These are phyloP conservation scores for Sugiyamaella neomexicana DNA, from an alignment of 1,139 yeast species.

Conservation along the genomic window DNA sequence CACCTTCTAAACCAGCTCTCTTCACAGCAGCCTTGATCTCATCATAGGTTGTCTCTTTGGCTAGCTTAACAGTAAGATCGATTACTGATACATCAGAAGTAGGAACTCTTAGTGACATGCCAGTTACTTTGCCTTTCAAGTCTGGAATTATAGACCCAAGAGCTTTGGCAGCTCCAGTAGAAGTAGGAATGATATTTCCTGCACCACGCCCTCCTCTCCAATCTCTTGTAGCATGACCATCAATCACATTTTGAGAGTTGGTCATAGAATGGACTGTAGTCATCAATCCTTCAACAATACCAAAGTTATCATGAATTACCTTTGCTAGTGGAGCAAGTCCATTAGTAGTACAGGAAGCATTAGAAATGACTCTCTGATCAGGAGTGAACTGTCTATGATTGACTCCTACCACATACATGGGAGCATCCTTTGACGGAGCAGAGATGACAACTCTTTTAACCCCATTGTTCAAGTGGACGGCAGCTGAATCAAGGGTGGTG, in stretches of 20 bases:
- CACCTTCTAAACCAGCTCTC: constrained; percentile 57
- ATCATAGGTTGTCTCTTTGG: constrained; percentile 67
- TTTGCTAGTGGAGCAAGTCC: constrained; percentile 86
- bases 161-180: constrained; percentile 92
- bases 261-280: constrained; percentile 88
- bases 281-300: constrained; percentile 83
- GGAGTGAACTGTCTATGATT: constrained; percentile 69
- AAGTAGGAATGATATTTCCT: constrained; percentile 83
- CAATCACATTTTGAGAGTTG: constrained; percentile 87
- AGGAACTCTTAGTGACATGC: constrained; percentile 85
- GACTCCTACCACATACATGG: constrained; percentile 86
- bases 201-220: constrained; percentile 96
- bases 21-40: constrained; percentile 71
- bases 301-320: constrained; percentile 73
- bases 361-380: constrained; percentile 68
- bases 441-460: constrained; percentile 87
- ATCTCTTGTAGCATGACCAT: constrained; percentile 89
- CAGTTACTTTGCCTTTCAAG: constrained; percentile 83
- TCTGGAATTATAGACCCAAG: constrained; percentile 86
- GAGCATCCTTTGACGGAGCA: constrained; percentile 85
- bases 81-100: constrained; percentile 82
- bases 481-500: constrained; percentile 74
- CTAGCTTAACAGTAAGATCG: constrained; percentile 66
- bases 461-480: constrained; percentile 78
- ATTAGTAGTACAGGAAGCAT: constrained; percentile 89